Percentiles rank a stretch among this genome's conserved stretches.
phyloP scores from a whole-genome alignment of 78 protist genomes.

The Chrysochromulina parva region DNA sequence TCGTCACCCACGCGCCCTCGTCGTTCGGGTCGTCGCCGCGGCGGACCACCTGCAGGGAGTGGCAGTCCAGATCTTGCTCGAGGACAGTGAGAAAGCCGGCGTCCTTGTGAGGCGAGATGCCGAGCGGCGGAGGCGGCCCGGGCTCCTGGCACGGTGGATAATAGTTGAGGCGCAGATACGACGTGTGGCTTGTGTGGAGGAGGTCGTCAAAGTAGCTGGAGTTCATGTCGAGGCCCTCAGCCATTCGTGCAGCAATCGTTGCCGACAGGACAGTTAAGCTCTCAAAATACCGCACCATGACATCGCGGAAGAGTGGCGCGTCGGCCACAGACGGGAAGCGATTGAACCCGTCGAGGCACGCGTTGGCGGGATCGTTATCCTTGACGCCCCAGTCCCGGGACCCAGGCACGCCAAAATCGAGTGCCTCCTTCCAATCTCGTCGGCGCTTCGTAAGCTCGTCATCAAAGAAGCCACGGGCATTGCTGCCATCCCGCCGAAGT shows the following conservation, averaged over 20 bases:
- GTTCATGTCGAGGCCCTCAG: background rate
- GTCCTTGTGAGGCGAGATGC: slow-evolving; percentile 31
- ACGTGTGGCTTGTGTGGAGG: background rate
- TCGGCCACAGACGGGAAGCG: background rate
- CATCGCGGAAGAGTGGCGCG: background rate
- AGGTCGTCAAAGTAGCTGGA: background rate
- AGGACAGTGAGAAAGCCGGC: slow-evolving; percentile 39
- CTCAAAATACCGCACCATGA: background rate
- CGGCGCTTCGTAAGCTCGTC: slow-evolving; percentile 39
- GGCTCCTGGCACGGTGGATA: slow-evolving; percentile 24
- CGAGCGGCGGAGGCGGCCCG: background rate
- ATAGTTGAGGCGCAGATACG: slow-evolving; percentile 28
- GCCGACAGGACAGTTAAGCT: background rate
- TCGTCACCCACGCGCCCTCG: background rate
- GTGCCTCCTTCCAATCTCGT: slow-evolving; percentile 28
- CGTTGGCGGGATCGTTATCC: background rate
- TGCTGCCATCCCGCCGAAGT: background rate
- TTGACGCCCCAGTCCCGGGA: background rate
- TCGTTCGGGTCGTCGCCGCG: background rate
- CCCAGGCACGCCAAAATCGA: background rate
- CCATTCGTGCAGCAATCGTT: background rate
- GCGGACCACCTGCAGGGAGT: slow-evolving; percentile 27
- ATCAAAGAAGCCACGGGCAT: slow-evolving; percentile 16
- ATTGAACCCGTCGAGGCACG: background rate
- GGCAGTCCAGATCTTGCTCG: background rate